phyloP scores from a whole-genome alignment of 306 rosid genomes.

The Cucurbita pepo region DNA sequence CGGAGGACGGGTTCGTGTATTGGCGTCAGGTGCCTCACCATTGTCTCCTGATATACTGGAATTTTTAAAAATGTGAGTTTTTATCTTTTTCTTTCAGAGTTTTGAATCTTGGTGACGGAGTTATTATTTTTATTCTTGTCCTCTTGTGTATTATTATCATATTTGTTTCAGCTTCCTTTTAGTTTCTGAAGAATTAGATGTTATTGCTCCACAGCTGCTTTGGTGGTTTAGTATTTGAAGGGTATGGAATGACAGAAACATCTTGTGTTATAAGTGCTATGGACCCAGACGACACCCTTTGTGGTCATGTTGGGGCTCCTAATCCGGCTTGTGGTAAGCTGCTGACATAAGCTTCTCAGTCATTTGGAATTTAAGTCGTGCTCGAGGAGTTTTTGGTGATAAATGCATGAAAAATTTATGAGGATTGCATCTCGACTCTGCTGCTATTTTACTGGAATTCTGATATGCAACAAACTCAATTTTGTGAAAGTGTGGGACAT shows the following conservation, averaged over 20 bases:
- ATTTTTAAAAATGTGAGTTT: slow-evolving; percentile 76
- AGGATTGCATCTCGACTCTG: neutral
- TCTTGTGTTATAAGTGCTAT: slow-evolving; percentile 67
- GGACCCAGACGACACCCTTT: slow-evolving; percentile 43
- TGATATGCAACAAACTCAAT: neutral
- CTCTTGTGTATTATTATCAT: too few species aligned
- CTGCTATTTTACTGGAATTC: neutral
- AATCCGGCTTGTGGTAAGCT: slow-evolving; percentile 91
- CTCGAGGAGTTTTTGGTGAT: neutral
- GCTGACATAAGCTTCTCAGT: neutral
- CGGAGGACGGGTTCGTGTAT: slow-evolving; percentile 89
- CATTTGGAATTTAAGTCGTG: neutral
- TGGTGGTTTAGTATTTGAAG: slow-evolving; percentile 68
- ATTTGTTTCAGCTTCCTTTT: neutral
- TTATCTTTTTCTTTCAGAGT: neutral
- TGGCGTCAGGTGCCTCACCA: slow-evolving; percentile 94
- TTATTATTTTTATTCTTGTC: neutral
- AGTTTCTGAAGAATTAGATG: slow-evolving; percentile 11
- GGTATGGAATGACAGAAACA: slow-evolving; percentile 98
- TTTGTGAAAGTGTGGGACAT: neutral
- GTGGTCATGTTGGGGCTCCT: slow-evolving; percentile 94
- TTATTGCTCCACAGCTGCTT: slow-evolving; percentile 51
- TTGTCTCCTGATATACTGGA: slow-evolving; percentile 94
- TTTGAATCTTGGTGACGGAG: neutral
- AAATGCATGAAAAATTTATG: neutral